Evolutionary conservation across 768 basidiomycete genomes (phyloP).

Genomic region (Lentinula edodes): DNA sequence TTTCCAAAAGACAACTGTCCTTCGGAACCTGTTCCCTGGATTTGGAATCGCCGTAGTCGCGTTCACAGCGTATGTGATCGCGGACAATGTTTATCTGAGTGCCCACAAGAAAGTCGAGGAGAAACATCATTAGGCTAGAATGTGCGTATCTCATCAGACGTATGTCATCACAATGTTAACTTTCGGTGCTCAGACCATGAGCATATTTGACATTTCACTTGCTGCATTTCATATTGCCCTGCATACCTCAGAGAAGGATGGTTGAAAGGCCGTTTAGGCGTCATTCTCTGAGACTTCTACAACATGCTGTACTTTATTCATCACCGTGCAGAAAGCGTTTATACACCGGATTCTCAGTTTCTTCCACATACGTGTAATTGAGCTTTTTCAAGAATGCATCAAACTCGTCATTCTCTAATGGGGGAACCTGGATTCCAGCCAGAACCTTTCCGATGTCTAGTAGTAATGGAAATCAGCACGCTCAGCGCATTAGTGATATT

Average conservation of each 20-base stretch:
- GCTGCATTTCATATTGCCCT: neutral
- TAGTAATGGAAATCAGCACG: neutral
- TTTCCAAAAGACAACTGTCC: constrained; percentile 82
- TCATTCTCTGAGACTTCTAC: neutral
- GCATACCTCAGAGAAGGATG: too few species aligned
- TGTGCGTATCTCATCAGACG: neutral
- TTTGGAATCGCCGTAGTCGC: constrained; percentile 91
- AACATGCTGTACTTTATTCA: neutral
- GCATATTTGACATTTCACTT: neutral
- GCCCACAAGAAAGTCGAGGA: constrained; percentile 18
- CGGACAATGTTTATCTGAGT: constrained; percentile 63
- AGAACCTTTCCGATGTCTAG: constrained; percentile 89
- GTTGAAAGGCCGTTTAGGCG: neutral
- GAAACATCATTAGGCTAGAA: constrained; percentile 8
- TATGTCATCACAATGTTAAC: neutral
- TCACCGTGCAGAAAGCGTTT: constrained; percentile 49
- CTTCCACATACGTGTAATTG: constrained; percentile 87
- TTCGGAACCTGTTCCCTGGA: constrained; percentile 89
- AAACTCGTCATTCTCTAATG: constrained; percentile 60
- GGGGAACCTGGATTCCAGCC: constrained; percentile 89
- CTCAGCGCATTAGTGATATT: neutral
- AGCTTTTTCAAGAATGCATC: constrained; percentile 69
- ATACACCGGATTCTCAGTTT: constrained; percentile 86
- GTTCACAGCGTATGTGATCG: constrained; percentile 87
- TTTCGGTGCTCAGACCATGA: neutral